A percentile compares a stretch with the other conserved stretches of the same genome.
Conservation (phyloP, 2,329 filamentous ascomycete species). For the Scedosporium apiospermum region DNA sequence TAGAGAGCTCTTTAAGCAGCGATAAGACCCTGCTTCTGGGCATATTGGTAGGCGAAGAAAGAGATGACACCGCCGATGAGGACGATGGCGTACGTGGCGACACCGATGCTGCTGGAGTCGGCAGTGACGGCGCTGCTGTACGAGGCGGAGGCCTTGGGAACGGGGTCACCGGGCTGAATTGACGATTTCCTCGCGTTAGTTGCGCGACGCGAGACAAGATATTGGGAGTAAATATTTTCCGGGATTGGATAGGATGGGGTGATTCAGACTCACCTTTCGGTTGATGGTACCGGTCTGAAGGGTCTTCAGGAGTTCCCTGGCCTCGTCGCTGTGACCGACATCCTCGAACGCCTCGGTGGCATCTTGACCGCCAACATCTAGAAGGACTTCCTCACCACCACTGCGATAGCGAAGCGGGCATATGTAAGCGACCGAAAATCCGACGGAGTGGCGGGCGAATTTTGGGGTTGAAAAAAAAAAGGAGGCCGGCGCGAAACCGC, state of each 20-base stretch:
- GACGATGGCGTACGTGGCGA: slow-evolving; percentile 74
- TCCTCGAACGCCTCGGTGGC: slow-evolving; percentile 98
- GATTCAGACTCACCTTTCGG: slow-evolving; percentile 54
- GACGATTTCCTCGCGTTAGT: background rate
- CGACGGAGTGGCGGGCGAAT: background rate
- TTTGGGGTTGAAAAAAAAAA: background rate
- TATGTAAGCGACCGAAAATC: slow-evolving; percentile 1
- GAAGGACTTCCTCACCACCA: slow-evolving; percentile 94
- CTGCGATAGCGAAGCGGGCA: slow-evolving; percentile 39
- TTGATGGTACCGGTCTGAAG: slow-evolving; percentile 70
- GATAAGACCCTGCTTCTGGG: slow-evolving; percentile 42
- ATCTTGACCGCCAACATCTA: slow-evolving; percentile 93
- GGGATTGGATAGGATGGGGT: background rate
- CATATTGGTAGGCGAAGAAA: slow-evolving; percentile 78
- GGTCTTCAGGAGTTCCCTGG: slow-evolving; percentile 80
- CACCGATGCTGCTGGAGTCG: slow-evolving; percentile 51
- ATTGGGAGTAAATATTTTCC: background rate
- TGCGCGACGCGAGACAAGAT: background rate
- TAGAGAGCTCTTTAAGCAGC: slow-evolving; percentile 2
- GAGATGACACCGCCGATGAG: slow-evolving; percentile 67
- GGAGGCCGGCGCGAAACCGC: background rate
- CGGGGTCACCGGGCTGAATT: slow-evolving; percentile 64
- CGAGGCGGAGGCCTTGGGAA: slow-evolving; percentile 49
- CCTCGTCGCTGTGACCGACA: slow-evolving; percentile 97
- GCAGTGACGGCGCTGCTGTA: slow-evolving; percentile 38